Evolutionary conservation across 805 yeast species (phyloP), one percentile per base, ranked within the genome.

Genomic region (Tetrapisispora phaffii): DNA sequence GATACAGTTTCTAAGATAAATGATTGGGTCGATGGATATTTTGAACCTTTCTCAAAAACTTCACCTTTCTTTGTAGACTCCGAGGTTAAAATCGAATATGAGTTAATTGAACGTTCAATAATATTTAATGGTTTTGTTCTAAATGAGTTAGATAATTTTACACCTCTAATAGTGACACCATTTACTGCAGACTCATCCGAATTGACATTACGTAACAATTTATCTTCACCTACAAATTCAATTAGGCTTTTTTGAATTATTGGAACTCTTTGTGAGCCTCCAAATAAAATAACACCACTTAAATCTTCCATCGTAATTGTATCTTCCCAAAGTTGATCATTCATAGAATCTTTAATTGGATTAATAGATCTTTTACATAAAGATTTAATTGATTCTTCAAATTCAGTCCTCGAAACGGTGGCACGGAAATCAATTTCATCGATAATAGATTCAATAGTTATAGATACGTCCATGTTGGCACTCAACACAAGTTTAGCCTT

Each of bases 101-200:
- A 71, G 50, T 68, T 73, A 35, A 73, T 56, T 0, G 80, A 62
- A 45, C 73, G 73, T 45, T 85, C 94, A 28, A 73, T 57, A 3
- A 86, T 70, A 21, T 69, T 65, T 41, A 86, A 72, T 10, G 61
- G 58, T 53, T 77, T 77, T 7, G 84, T 72, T 52, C 80, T 77
- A 62, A 79, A 82, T 55, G 79, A 74, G 34, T 78, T 74, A n/a
- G 87, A 77, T 33, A 86, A 68, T 40, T 78, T 72, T 34, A 87
- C 82, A 19, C 93, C 97, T 51, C 88, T 75, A 33, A 84, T 68
- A n/a, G 96, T 79, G 2, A 94, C 78, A 41, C 98, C 98, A 55
- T 85, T 72, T 13, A 86, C 96, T 43, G 86, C 86, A 38, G 97
- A 80, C 68, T 93, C 98, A 65, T 93, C 98, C 0, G 98, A 93